Conservation (phyloP, 2,329 filamentous ascomycete species). For the Fulvia fulva region DNA sequence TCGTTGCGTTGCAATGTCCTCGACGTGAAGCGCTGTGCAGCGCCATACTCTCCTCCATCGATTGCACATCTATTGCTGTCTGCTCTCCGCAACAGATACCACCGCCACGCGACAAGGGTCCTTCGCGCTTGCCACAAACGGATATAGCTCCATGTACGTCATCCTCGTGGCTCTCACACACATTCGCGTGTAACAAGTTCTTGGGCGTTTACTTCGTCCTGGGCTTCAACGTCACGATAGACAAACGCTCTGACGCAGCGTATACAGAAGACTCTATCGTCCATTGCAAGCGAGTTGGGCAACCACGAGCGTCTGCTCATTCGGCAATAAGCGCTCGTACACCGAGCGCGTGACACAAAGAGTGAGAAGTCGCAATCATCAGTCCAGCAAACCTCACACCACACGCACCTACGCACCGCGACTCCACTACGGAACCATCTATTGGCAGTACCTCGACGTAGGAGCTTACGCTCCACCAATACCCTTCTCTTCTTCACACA, state of each 20-base stretch:
- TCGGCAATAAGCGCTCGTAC: neutral
- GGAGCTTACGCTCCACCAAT: conserved; percentile 17
- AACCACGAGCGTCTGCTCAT: neutral
- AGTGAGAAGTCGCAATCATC: conserved; percentile 1
- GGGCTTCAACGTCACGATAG: neutral
- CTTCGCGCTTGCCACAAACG: neutral
- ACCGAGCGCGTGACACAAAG: neutral
- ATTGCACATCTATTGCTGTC: neutral
- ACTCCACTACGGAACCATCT: neutral
- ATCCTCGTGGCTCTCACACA: neutral
- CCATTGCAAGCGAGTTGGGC: neutral
- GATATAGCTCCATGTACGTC: neutral
- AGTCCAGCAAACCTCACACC: conserved; percentile 1
- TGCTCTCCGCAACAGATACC: neutral
- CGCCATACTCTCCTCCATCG: neutral
- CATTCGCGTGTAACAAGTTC: neutral
- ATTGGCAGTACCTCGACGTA: neutral
- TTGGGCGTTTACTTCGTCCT: neutral
- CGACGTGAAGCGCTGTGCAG: neutral
- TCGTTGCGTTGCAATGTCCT: neutral
- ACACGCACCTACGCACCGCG: neutral
- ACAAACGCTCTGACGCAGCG: neutral
- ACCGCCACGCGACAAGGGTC: neutral
- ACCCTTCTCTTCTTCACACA: neutral
- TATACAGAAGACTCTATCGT: neutral